phyloP scores from a whole-genome alignment of 2,329 filamentous ascomycete species.

The Neospermospora avenae region DNA sequence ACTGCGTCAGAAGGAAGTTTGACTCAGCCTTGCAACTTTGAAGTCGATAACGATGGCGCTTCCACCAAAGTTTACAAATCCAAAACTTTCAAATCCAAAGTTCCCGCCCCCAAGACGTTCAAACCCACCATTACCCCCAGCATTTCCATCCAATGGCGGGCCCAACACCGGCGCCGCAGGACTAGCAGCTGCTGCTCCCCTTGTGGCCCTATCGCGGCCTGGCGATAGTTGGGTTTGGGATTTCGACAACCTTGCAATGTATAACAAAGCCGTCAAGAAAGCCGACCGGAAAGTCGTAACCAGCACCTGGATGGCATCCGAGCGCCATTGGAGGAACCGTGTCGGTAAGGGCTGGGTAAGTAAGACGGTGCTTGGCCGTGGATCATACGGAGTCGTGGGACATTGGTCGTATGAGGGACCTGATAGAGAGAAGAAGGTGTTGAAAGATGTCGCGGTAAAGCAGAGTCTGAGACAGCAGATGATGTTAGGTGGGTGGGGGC shows the following conservation, averaged over 20 bases:
- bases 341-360: slow-evolving; percentile 7
- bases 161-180: background rate
- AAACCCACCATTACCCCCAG: background rate
- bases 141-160: too few relatives aligned
- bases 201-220: background rate
- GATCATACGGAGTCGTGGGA: slow-evolving; percentile 15
- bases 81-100: background rate
- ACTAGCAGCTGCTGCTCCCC: background rate
- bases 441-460: slow-evolving; percentile 19
- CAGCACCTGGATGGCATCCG: background rate
- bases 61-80: background rate
- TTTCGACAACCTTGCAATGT: background rate
- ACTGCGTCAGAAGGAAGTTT: too few relatives aligned
- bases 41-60: too few relatives aligned
- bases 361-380: slow-evolving; percentile 3
- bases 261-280: background rate
- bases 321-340: slow-evolving; percentile 3
- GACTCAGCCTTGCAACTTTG: too few relatives aligned
- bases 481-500: background rate
- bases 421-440: background rate
- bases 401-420: slow-evolving; percentile 16
- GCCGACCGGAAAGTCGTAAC: background rate
- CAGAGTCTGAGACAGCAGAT: background rate
- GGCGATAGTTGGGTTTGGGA: slow-evolving; percentile 2
- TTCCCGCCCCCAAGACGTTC: background rate